phyloP scores from a whole-genome alignment of 768 basidiomycete species.

The Naematelia aurantialba region DNA sequence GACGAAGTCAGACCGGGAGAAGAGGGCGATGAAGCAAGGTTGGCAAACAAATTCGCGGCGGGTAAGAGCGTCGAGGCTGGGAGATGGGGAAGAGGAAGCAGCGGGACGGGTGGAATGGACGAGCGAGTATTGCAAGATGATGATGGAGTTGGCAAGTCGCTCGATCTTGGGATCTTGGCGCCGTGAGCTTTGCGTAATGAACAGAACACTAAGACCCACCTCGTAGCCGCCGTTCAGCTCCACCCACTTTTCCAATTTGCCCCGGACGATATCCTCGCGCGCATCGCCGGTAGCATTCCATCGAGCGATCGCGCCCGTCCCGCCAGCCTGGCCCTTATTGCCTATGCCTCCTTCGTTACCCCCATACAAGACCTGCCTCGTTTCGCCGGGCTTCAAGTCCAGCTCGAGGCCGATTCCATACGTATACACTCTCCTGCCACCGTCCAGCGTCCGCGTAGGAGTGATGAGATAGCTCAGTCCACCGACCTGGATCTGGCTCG shows the following conservation, averaged over 20 bases:
- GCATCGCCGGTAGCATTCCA: slow-evolving; percentile 44
- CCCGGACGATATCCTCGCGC: slow-evolving; percentile 34
- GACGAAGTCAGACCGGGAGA: slow-evolving; percentile 8
- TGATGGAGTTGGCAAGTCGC: slow-evolving; percentile 35
- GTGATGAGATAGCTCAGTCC: slow-evolving; percentile 39
- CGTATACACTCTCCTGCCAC: slow-evolving; percentile 37
- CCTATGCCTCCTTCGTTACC: slow-evolving; percentile 41
- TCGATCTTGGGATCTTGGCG: slow-evolving; percentile 7
- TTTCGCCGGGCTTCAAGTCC: slow-evolving; percentile 39
- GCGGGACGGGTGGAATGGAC: slow-evolving; percentile 38
- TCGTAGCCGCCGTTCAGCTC: slow-evolving; percentile 41
- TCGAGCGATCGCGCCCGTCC: slow-evolving; percentile 41
- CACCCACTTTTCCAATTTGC: slow-evolving; percentile 42
- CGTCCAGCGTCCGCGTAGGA: slow-evolving; percentile 43
- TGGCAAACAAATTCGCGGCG: slow-evolving; percentile 29
- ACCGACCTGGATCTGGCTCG: slow-evolving; percentile 7
- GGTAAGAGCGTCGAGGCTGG: slow-evolving; percentile 32
- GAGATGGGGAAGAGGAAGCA: slow-evolving; percentile 36
- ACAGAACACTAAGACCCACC: slow-evolving; percentile 16
- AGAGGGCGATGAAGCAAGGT: slow-evolving; percentile 8
- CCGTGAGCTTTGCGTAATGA: not conserved
- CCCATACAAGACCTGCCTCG: slow-evolving; percentile 38
- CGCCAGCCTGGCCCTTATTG: slow-evolving; percentile 45
- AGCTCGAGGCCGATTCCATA: slow-evolving; percentile 47
- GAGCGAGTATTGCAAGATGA: slow-evolving; percentile 19